Base-by-base conservation (phyloP, 129 eudicot genomes). In the Heracleum sosnowskyi region DNA sequence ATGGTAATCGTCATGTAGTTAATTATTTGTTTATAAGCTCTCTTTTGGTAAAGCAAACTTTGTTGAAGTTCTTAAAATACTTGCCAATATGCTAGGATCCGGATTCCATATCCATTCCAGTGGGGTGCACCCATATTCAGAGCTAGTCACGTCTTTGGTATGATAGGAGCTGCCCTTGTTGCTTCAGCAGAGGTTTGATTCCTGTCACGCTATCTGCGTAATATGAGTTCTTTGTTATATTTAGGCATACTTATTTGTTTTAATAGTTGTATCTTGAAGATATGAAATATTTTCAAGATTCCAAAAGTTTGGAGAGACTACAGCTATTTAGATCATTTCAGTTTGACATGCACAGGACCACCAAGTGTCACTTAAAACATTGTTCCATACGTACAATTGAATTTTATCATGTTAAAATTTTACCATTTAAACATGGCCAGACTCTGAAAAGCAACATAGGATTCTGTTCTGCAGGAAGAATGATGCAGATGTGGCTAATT, bases 101-200 rank as follows among this genome's bases (percentile, higher is more conserved):
- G 81, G 73, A 45, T 95, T 41, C 94, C 99, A 3, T 95, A 95
- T 79, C 99, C 99, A 15, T 92, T 95, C 62, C 99, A 95, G 75
- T 95, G 97, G 97, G 99, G 99, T 36, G 28, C 96, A 47, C 99
- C 99, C 24, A 92, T 95, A 78, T 95, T 95, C 79, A 88, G 99
- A 86, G 99, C 99, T 34, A 87, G 96, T 81, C 93, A 92, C 77
- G 97, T 92, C 60, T 95, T 95, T 69, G 99, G 99, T 34, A 95
- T 95, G 99, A 84, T 92, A 88, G 99, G 99, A 51, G 97, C 99
- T 17, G 97, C 94, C 81, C 94, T 95, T 82, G 99, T 95, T 79
- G 82, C 99, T n/a, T 86, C 96, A 41, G 88, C 92, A 75, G 99
- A 95, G 97, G 99, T 95, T 72, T 64, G 74, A 57, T 83, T 35